Base-by-base conservation (phyloP, 2,329 filamentous ascomycete genomes). In the Ophiostoma sp. region DNA sequence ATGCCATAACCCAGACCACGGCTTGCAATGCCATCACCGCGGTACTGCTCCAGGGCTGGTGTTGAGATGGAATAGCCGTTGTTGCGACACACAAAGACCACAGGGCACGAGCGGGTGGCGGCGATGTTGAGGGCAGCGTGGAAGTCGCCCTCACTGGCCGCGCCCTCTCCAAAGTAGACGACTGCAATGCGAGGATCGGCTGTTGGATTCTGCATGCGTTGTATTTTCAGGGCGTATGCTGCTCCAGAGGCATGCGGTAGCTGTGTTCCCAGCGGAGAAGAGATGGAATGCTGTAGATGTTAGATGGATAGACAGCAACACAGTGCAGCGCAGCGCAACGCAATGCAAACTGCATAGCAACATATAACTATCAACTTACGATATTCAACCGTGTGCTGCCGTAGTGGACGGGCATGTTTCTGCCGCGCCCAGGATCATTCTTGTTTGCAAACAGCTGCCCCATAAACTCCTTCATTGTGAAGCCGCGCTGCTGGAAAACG, bases 401-500 rank as follows among this genome's bases (percentile, higher is more conserved):
- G 76, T 98, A 99, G 80, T 99, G 95, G 17, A 98, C 92, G 0
- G 95, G 95, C 95, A 99, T 99, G 76, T 97, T 98, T 73, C 94
- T 88, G 1, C 94, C 95, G 72, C 85, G 86, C 1, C 94, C 94
- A 0, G 84, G 79, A 75, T 99, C 95, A 73, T 92, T 87, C 69
- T 83, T 86, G 77, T 97, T 98, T 27, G 94, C 89, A 80, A 98
- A 97, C 10, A 99, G 81, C 79, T 99, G 95, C 75, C 88, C 90
- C 95, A 99, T 98, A 77, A 98, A 98, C 72, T 98, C 89, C 67
- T 89, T 88, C 65, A 96, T 84, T 0, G 88, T 91, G 78, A 94
- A 97, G 3, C 95, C 95, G 52, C 95, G 88, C 79, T 97, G 91
- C 74, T 91, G 87, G 78, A 97, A 95, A 6, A 97, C 91, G 0